These are phyloP conservation scores for Carnegiea gigantea DNA, from an alignment of 179 eudicot species.

Conservation along the genomic window DNA sequence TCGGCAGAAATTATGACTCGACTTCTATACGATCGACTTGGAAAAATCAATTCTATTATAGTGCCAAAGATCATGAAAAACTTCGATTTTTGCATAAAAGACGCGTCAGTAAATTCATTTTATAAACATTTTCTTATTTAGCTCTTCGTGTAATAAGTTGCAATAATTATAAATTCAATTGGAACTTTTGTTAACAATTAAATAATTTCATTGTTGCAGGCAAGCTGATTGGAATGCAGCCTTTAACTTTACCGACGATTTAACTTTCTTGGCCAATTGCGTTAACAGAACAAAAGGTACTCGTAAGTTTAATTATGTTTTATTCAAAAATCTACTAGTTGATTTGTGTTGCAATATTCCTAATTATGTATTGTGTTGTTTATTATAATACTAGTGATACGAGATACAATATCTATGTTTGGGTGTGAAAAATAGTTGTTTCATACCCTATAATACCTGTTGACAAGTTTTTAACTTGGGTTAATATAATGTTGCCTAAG, in stretches of 20 bases:
- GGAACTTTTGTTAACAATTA: not conserved
- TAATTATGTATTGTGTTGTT: not conserved
- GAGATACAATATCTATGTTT: too few species aligned
- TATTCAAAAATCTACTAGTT: not conserved
- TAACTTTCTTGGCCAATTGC: not conserved
- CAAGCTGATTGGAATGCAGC: not conserved
- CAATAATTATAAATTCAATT: not conserved
- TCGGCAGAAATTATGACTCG: not conserved
- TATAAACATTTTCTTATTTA: not conserved
- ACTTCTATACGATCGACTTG: not conserved
- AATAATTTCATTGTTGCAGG: not conserved
- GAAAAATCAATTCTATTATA: not conserved
- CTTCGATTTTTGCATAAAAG: not conserved
- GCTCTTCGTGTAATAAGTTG: too few species aligned
- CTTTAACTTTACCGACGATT: not conserved
- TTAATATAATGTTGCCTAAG: too few species aligned
- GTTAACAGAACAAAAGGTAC: not conserved
- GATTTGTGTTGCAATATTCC: not conserved
- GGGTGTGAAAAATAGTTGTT: too few species aligned
- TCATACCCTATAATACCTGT: too few species aligned
- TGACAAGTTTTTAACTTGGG: too few species aligned
- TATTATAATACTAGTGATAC: too few species aligned
- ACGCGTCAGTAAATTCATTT: not conserved
- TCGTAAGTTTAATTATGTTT: too few species aligned
- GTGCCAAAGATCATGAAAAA: not conserved